Conservation (phyloP, 345 rosid species). For the Turritis glabra region DNA sequence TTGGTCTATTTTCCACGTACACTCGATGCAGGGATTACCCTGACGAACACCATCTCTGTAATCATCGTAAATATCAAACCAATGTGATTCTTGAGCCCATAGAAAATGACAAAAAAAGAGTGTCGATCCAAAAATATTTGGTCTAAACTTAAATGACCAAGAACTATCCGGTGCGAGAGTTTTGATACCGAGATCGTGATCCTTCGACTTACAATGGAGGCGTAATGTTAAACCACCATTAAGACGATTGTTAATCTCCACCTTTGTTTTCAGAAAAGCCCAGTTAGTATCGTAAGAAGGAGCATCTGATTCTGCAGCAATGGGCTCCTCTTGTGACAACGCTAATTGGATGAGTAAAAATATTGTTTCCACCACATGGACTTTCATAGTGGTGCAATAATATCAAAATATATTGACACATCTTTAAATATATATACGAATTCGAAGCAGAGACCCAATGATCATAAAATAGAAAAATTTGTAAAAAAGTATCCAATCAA, state of each 20-base stretch:
- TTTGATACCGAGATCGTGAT: constrained; percentile 1
- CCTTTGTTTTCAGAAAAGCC: constrained; percentile 4
- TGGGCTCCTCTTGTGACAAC: not conserved
- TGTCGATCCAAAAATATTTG: constrained; percentile 8
- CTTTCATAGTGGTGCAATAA: not conserved
- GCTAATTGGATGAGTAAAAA: not conserved
- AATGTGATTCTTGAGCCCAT: constrained; percentile 9
- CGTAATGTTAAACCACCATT: not conserved
- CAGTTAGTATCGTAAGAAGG: not conserved
- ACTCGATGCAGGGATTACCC: not conserved
- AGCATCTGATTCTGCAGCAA: not conserved
- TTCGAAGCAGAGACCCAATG: not conserved
- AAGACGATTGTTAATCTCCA: constrained; percentile 28
- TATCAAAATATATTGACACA: not conserved
- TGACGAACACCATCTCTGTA: not conserved
- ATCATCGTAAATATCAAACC: constrained; percentile 20
- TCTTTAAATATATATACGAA: not conserved
- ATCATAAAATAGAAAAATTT: not conserved
- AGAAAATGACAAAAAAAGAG: not conserved
- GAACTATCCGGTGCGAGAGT: not conserved
- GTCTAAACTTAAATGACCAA: constrained; percentile 25
- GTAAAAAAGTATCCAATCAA: not conserved
- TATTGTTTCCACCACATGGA: not conserved
- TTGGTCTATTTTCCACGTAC: constrained; percentile 2
- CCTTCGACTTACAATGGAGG: not conserved